Percentiles rank a stretch among this genome's conserved stretches.
Conservation (phyloP, 2,329 filamentous ascomycete genomes). For the Colletotrichum cordylinicola region DNA sequence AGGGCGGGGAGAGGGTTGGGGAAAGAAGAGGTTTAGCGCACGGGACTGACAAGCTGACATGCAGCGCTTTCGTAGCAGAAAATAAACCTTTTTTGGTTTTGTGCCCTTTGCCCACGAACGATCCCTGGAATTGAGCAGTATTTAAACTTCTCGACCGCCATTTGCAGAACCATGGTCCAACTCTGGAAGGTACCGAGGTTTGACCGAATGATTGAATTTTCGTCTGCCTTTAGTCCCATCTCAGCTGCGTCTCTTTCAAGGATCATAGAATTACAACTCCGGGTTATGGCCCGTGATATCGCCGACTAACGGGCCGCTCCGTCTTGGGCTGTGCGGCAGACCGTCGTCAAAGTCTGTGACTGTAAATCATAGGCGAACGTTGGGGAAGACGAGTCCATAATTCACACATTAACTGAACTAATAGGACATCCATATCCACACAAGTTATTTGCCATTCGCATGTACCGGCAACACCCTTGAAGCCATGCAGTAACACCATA, state of each 20-base stretch:
- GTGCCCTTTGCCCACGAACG: background rate
- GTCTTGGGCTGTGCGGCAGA: background rate
- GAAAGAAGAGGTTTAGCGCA: background rate
- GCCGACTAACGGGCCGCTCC: background rate
- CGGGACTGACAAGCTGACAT: background rate
- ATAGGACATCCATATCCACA: background rate
- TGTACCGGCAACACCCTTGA: background rate
- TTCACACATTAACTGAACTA: background rate
- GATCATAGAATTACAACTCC: background rate
- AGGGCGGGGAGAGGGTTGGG: background rate
- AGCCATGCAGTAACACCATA: background rate
- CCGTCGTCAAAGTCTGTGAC: background rate
- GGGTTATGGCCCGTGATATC: background rate
- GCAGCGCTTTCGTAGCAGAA: background rate
- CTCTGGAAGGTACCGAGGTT: background rate
- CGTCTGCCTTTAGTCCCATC: background rate
- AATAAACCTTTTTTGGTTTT: background rate
- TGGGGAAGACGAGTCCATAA: background rate
- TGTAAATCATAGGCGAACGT: background rate
- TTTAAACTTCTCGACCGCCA: background rate
- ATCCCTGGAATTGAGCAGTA: background rate
- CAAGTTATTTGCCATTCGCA: background rate
- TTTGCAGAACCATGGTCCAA: background rate
- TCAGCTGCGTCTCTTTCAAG: background rate
- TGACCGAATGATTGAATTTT: background rate